A percentile compares a stretch with the other conserved stretches of the same genome.
Evolutionary conservation across 371 early-diverging fungal genomes (phyloP).

Genomic region (Apophysomyces trapeziformis): DNA sequence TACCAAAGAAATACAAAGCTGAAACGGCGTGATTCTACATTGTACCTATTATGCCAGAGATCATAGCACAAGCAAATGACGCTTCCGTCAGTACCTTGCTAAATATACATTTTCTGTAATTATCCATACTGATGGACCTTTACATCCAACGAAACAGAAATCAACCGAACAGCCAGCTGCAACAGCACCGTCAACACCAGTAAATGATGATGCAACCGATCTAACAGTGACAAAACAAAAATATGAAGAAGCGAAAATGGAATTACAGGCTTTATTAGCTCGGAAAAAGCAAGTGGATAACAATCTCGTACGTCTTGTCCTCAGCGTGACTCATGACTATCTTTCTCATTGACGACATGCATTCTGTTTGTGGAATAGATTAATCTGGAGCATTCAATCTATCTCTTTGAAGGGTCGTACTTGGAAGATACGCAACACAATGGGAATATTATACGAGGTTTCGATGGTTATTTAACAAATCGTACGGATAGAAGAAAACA

Average conservation of each 20-base stretch:
- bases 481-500: slow-evolving; percentile 61
- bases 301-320: slow-evolving; percentile 50
- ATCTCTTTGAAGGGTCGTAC: slow-evolving; percentile 81
- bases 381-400: slow-evolving; percentile 76
- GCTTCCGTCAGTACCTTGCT: slow-evolving; percentile 5
- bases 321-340: not conserved
- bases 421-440: slow-evolving; percentile 79
- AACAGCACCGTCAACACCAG: slow-evolving; percentile 2
- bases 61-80: slow-evolving; percentile 1
- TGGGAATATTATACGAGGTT: slow-evolving; percentile 85
- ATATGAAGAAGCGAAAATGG: slow-evolving; percentile 63
- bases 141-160: too few species aligned
- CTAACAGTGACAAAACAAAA: slow-evolving; percentile 59
- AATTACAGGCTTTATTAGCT: slow-evolving; percentile 57
- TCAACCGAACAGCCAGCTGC: not conserved
- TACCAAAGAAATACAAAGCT: too few species aligned
- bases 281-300: slow-evolving; percentile 68
- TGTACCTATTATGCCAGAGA: slow-evolving; percentile 1
- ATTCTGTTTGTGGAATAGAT: slow-evolving; percentile 22
- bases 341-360: not conserved
- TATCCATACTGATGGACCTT: not conserved
- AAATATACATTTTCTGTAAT: not conserved
- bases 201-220: slow-evolving; percentile 17
- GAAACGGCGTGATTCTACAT: too few species aligned
- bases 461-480: slow-evolving; percentile 73